A percentile compares a stretch with the other conserved stretches of the same genome.
phyloP scores from a whole-genome alignment of 805 yeast genomes.

The Pichia thaimueangensis region DNA sequence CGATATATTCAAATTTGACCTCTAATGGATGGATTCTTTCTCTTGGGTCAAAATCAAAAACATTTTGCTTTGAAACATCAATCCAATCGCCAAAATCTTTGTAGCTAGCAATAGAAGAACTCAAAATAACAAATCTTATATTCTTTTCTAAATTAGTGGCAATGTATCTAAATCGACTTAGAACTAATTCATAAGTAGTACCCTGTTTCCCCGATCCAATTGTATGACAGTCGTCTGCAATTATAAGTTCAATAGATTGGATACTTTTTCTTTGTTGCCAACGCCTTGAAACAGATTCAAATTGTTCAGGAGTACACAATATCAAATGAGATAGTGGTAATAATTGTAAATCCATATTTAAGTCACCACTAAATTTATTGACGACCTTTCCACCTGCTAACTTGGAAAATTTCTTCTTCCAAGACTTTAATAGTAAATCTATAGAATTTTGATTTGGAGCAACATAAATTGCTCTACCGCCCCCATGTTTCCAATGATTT shows the following conservation, averaged over 20 bases:
- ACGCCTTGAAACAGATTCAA: constrained; percentile 64
- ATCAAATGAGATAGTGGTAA: constrained; percentile 60
- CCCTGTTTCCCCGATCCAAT: constrained; percentile 57
- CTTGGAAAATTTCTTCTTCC: constrained; percentile 45
- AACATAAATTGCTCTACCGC: constrained; percentile 70
- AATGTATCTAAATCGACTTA: constrained; percentile 69
- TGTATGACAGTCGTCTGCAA: constrained; percentile 68
- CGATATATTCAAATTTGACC: constrained; percentile 47
- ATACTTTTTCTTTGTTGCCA: constrained; percentile 78
- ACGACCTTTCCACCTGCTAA: constrained; percentile 55
- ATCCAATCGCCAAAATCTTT: constrained; percentile 83
- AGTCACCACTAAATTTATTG: constrained; percentile 52
- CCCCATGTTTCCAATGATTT: constrained; percentile 62
- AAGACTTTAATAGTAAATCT: constrained; percentile 38
- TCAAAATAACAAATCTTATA: constrained; percentile 61
- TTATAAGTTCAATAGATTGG: constrained; percentile 57
- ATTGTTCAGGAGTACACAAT: constrained; percentile 73
- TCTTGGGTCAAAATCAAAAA: constrained; percentile 65
- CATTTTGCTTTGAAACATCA: constrained; percentile 54
- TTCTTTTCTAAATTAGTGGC: constrained; percentile 54
- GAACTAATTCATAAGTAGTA: constrained; percentile 56
- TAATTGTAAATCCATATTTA: constrained; percentile 45
- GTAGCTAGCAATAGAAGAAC: constrained; percentile 66
- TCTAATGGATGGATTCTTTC: constrained; percentile 52
- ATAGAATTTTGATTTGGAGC: constrained; percentile 54